These are phyloP conservation scores for Mycena amicta DNA, from an alignment of 768 basidiomycete species.

Conservation along the genomic window DNA sequence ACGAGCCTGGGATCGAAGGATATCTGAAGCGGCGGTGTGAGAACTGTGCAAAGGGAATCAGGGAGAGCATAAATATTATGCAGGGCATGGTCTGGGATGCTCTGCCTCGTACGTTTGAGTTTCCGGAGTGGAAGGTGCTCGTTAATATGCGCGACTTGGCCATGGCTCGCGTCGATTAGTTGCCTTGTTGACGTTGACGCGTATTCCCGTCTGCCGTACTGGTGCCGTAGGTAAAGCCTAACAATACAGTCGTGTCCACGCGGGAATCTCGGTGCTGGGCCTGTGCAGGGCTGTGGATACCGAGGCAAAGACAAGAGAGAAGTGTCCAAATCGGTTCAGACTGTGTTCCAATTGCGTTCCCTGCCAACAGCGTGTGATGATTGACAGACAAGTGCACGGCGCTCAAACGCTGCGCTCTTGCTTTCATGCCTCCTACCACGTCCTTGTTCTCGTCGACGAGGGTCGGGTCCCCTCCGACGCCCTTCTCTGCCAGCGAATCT, in stretches of 20 bases:
- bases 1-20: conserved; percentile 1
- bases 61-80: not conserved
- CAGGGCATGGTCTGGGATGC: not conserved
- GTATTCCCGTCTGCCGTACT: too few relatives aligned
- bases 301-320: not conserved
- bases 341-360: not conserved
- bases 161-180: not conserved
- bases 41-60: not conserved
- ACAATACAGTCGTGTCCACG: too few relatives aligned
- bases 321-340: not conserved
- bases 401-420: not conserved
- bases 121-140: not conserved
- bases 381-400: conserved; percentile 4
- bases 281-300: too few relatives aligned
- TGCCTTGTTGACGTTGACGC: too few relatives aligned
- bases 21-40: not conserved
- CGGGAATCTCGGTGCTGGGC: too few relatives aligned
- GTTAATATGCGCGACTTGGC: not conserved
- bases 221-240: too few relatives aligned
- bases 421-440: conserved; percentile 8
- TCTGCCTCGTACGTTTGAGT: not conserved
- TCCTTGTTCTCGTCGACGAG: conserved; percentile 3
- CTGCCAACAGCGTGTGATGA: conserved; percentile 16
- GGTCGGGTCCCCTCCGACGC: conserved; percentile 10
- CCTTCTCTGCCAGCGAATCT: not conserved